phyloP scores from a whole-genome alignment of 345 rosid genomes.

The Euphorbia tirucalli region DNA sequence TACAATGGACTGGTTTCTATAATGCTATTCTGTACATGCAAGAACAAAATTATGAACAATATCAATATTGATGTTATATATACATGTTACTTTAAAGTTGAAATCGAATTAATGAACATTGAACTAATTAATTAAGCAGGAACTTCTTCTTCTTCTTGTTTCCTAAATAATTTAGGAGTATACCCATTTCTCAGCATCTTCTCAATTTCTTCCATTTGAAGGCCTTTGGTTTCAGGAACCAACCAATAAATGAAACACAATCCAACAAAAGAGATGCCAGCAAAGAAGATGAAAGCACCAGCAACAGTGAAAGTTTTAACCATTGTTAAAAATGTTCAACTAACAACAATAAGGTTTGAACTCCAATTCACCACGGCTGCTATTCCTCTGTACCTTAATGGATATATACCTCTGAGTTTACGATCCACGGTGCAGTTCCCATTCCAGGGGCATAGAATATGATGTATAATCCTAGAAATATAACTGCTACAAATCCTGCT shows the following conservation, averaged over 20 bases:
- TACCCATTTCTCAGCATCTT: slow-evolving; percentile 57
- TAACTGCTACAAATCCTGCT: slow-evolving; percentile 63
- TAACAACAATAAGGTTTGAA: slow-evolving; percentile 71
- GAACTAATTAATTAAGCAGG: too few relatives aligned
- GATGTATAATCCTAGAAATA: slow-evolving; percentile 69
- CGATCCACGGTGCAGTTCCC: slow-evolving; percentile 92
- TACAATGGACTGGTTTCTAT: too few relatives aligned
- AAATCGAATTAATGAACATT: too few relatives aligned
- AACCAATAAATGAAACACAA: slow-evolving; percentile 54
- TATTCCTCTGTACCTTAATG: slow-evolving; percentile 73
- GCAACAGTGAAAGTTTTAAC: slow-evolving; percentile 55
- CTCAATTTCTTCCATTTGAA: slow-evolving; percentile 76
- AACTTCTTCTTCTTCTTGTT: not conserved
- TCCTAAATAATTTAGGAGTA: slow-evolving; percentile 37
- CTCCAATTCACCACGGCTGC: slow-evolving; percentile 77
- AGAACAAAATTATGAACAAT: too few relatives aligned
- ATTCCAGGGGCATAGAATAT: slow-evolving; percentile 73
- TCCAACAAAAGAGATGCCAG: slow-evolving; percentile 43
- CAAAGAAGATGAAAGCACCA: slow-evolving; percentile 69
- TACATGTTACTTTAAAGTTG: too few relatives aligned
- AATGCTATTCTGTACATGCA: too few relatives aligned
- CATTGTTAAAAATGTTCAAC: slow-evolving; percentile 55
- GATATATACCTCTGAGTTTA: slow-evolving; percentile 94
- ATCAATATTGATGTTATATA: too few relatives aligned
- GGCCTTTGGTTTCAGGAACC: slow-evolving; percentile 85